Conservation (phyloP, 1,284 basidiomycete species). For the Golubevia pallescens region DNA sequence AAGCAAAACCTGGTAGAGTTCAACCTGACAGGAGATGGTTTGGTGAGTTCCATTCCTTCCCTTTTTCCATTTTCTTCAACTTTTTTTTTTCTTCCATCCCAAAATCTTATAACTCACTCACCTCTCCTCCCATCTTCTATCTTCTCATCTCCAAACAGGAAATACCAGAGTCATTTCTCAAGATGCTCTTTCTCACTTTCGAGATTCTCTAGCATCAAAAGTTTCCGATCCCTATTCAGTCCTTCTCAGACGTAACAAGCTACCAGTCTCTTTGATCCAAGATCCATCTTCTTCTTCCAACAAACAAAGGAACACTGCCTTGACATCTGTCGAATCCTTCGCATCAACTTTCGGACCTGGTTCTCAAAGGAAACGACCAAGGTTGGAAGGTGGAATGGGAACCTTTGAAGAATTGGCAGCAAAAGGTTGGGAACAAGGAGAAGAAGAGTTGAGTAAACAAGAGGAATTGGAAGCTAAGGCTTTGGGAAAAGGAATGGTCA, state of each 20-base stretch:
- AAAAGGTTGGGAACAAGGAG: slow-evolving; percentile 36
- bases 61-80: background rate
- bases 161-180: slow-evolving; percentile 63
- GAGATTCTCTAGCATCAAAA: slow-evolving; percentile 47
- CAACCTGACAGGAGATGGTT: slow-evolving; percentile 64
- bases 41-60: slow-evolving; percentile 2
- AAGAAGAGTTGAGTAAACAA: slow-evolving; percentile 39
- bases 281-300: slow-evolving; percentile 18
- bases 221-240: slow-evolving; percentile 61
- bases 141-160: slow-evolving; percentile 42
- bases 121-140: slow-evolving; percentile 1
- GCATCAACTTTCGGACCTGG: slow-evolving; percentile 57
- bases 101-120: background rate
- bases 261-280: slow-evolving; percentile 61
- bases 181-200: slow-evolving; percentile 63
- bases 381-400: slow-evolving; percentile 45
- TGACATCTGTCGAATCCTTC: slow-evolving; percentile 58
- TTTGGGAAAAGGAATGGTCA: slow-evolving; percentile 49
- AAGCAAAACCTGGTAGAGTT: slow-evolving; percentile 60
- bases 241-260: slow-evolving; percentile 58
- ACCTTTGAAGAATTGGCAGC: slow-evolving; percentile 57
- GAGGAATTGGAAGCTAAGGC: slow-evolving; percentile 41
- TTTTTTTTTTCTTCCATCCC: background rate
- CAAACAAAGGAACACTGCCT: slow-evolving; percentile 1
- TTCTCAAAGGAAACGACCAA: slow-evolving; percentile 58